Base-by-base conservation (phyloP, 176 grass and related monocot genomes). In the Poa pratensis region DNA sequence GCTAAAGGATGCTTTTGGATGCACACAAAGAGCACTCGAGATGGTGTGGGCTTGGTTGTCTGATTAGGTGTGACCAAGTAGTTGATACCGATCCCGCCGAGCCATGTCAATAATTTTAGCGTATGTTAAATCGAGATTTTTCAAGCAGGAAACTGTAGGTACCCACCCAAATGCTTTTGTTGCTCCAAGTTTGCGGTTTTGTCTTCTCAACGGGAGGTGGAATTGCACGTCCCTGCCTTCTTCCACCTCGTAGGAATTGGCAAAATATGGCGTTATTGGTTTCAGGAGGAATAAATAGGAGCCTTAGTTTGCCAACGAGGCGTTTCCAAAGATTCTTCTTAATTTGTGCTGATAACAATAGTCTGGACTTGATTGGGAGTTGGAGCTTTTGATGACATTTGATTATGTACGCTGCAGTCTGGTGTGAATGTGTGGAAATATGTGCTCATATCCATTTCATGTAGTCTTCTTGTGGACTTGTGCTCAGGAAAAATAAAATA, bases 381-480 rank as follows among this genome's bases (percentile, higher is more conserved):
- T 52, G 9, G 50, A 57, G 51, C 74, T 76, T 76, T 35, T 76
- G 51, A 76, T 76, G 51, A 13, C 73, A 76, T 10, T 55, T 76
- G 9, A 76, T 53, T 52, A 32, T 51, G 15, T 75, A 75, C 53
- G 14, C 24, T 75, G 17, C 23, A 63, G 60, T 28, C 60, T 63
- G 12, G 1, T 53, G 26, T 53, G 16, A 75, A 75, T 32, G 27
- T 32, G 7, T 75, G 48, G 48, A 55, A 82, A 18, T 68, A 43
- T 4, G 26, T 73, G 42, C 42, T 62, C 34, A 32, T 19, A 72
- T 62, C 39, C 69, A 24, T 39, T 86, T 80, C 5, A 12, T 39
- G 49, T 37, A 51, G 54, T 86, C 28, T 80, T 63, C 6, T 10
- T 63, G 39, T 45, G 43, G 27, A 32, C 27, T 39, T 62, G 40